Conservation (phyloP, 2,329 filamentous ascomycete species). For the Plectosphaerella sp. region DNA sequence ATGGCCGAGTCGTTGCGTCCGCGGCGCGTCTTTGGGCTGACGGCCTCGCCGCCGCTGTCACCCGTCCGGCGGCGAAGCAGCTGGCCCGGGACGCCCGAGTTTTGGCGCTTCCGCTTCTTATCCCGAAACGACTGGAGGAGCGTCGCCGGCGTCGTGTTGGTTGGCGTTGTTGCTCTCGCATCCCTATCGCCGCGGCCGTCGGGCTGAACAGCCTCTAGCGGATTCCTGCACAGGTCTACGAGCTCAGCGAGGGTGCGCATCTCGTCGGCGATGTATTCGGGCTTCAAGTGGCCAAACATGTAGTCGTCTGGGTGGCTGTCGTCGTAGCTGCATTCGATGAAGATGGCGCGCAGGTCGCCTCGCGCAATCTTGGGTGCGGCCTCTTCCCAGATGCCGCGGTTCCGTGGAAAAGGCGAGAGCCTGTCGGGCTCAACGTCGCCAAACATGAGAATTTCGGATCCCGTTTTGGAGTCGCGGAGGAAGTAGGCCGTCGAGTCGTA, state of each 20-base stretch:
- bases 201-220: too few relatives aligned
- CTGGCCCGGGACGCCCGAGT: background rate
- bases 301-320: slow-evolving; percentile 72
- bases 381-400: slow-evolving; percentile 78
- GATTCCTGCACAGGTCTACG: too few relatives aligned
- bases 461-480: slow-evolving; percentile 68
- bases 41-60: slow-evolving; percentile 33
- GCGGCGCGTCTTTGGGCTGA: slow-evolving; percentile 45
- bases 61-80: slow-evolving; percentile 8
- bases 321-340: slow-evolving; percentile 94
- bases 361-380: slow-evolving; percentile 78
- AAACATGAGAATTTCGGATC: slow-evolving; percentile 83
- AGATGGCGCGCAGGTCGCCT: slow-evolving; percentile 72
- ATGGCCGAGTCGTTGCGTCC: background rate
- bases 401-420: slow-evolving; percentile 76
- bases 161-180: slow-evolving; percentile 74
- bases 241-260: slow-evolving; percentile 59
- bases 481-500: slow-evolving; percentile 93
- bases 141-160: slow-evolving; percentile 75
- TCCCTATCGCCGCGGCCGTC: too few relatives aligned
- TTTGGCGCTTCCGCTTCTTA: slow-evolving; percentile 57
- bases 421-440: slow-evolving; percentile 94
- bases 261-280: slow-evolving; percentile 77
- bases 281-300: slow-evolving; percentile 86
- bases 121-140: slow-evolving; percentile 52